Percentiles rank a stretch among this genome's conserved stretches.
Conservation (phyloP, 2,329 filamentous ascomycete species). For the Aspergillus neoniger region DNA sequence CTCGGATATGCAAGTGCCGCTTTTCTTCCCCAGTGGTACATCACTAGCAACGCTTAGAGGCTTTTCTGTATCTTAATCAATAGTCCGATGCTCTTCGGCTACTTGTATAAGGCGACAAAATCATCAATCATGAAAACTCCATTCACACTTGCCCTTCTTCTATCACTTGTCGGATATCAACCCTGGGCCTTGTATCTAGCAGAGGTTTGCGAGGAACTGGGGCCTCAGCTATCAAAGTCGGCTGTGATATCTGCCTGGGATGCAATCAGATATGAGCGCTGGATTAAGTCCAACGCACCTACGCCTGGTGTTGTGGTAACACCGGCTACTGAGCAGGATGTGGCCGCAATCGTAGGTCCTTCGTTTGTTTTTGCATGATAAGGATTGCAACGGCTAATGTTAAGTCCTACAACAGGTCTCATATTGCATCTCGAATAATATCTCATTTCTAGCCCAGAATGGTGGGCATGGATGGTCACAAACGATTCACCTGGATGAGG, state of each 20-base stretch:
- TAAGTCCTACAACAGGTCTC: neutral
- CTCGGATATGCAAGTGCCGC: neutral
- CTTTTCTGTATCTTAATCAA: no score
- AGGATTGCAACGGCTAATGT: neutral
- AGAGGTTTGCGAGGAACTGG: neutral
- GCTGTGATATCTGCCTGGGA: neutral
- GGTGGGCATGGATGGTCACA: conserved; percentile 6
- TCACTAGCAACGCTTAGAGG: no score
- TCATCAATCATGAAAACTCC: neutral
- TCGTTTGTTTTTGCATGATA: neutral
- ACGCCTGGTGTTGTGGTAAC: conserved; percentile 2
- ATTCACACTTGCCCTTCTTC: neutral
- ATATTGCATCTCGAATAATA: conserved; percentile 6
- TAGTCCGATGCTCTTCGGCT: no score
- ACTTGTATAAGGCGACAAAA: no score
- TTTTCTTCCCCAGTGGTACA: neutral
- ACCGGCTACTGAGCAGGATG: conserved; percentile 7
- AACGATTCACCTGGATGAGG: neutral
- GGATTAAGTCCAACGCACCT: neutral
- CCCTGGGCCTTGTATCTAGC: neutral
- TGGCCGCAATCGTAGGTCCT: neutral
- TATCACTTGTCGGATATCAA: neutral
- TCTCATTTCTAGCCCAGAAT: conserved; percentile 10
- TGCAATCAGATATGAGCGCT: neutral
- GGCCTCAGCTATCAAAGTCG: neutral